These are phyloP conservation scores for Yamadazyma nakazawae DNA, from an alignment of 805 yeast species.

Conservation along the genomic window DNA sequence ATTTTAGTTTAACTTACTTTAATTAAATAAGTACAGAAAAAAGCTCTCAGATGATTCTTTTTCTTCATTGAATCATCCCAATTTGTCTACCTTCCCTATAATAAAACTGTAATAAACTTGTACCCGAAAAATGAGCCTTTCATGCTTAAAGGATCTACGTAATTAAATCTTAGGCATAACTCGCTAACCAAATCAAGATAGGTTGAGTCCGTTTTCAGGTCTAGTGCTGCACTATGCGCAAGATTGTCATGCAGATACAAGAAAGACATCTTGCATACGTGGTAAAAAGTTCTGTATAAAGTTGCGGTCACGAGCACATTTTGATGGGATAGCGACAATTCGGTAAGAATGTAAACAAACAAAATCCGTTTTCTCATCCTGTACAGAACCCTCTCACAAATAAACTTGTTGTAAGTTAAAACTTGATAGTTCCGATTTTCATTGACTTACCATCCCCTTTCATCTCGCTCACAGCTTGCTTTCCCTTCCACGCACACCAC, in stretches of 20 bases:
- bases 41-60: too few species aligned
- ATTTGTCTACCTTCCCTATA: too few species aligned
- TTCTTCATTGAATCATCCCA: too few species aligned
- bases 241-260: neutral
- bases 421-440: neutral
- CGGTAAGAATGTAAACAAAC: neutral
- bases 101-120: too few species aligned
- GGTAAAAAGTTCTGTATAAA: too few species aligned
- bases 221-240: neutral
- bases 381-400: neutral
- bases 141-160: neutral
- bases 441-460: neutral
- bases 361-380: neutral
- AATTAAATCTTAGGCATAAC: too few species aligned
- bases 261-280: neutral
- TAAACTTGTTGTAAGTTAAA: neutral
- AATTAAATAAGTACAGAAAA: too few species aligned
- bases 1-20: too few species aligned
- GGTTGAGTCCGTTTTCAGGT: neutral
- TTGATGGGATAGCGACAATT: neutral
- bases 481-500: neutral
- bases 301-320: neutral
- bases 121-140: neutral
- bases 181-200: neutral
- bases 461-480: neutral